These are phyloP conservation scores for Candida mesenterica DNA, from an alignment of 1,139 yeast species.

Conservation along the genomic window DNA sequence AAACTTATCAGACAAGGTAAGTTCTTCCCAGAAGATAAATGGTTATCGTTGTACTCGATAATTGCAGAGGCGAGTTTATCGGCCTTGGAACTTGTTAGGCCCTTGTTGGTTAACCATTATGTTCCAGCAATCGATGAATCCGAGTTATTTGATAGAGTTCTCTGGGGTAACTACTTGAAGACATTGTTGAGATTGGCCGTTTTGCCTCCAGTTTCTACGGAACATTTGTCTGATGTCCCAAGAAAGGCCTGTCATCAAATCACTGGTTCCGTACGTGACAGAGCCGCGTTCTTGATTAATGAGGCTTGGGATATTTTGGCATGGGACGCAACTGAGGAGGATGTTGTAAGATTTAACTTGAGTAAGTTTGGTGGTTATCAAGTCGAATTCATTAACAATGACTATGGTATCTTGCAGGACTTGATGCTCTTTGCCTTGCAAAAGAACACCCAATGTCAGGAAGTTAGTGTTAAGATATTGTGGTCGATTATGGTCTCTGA, in stretches of 20 bases:
- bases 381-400: constrained; percentile 60
- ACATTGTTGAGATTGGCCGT: constrained; percentile 54
- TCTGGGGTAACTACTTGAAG: constrained; percentile 68
- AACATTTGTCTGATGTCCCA: constrained; percentile 69
- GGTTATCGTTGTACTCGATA: constrained; percentile 67
- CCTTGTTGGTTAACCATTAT: constrained; percentile 51
- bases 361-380: constrained; percentile 71
- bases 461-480: constrained; percentile 63
- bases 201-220: constrained; percentile 57
- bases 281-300: constrained; percentile 55
- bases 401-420: constrained; percentile 61
- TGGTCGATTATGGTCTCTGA: constrained; percentile 75
- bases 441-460: constrained; percentile 60
- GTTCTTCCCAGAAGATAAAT: constrained; percentile 63
- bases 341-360: constrained; percentile 59
- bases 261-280: constrained; percentile 61
- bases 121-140: constrained; percentile 54
- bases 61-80: constrained; percentile 60
- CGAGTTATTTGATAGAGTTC: constrained; percentile 48
- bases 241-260: constrained; percentile 67
- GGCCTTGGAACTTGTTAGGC: constrained; percentile 57
- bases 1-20: constrained; percentile 57
- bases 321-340: constrained; percentile 63
- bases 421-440: constrained; percentile 70
- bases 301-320: constrained; percentile 77